Evolutionary conservation across 2,329 filamentous ascomycete species (phyloP), one percentile per base, ranked within the genome.

Genomic region (Penicillium polonicum): DNA sequence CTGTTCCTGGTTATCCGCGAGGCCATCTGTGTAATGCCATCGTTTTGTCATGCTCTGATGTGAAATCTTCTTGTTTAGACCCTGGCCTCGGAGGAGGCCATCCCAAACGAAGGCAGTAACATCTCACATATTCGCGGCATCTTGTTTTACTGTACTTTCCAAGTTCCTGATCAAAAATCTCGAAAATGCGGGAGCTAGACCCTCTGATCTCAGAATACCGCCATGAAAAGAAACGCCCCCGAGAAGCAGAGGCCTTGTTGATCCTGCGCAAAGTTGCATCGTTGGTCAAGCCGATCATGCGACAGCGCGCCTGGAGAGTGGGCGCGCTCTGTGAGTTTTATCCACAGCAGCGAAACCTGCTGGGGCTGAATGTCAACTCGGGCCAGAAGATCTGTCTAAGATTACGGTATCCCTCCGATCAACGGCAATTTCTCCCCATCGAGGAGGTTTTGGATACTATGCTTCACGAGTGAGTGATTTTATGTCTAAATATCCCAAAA

Each of bases 241-340:
- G 80, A 12, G 78, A 81, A 60, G 72, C 76, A n/a, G 82, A 84
- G 60, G 82, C 82, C 12, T 70, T 83, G 4, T 69, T 84, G 36
- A 85, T 84, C 57, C 82, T 97, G 25, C 89, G 87, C 68, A 92
- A 89, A 74, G 83, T 95, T 41, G 91, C 91, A 3, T 96, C 92
- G 27, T 77, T 95, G 57, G 92, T 97, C 60, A 97, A 96, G 73
- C 93, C 93, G 19, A 90, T 97, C 61, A 97, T 97, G 92, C 84
- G 91, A 63, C 91, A 91, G 48, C 85, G 90, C 43, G 82, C 82
- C 55, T 97, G 92, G 90, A 88, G 81, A 61, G 90, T 97, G 35
- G 82, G 83, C 29, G 85, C 89, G 48, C 82, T 97, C 17, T 86
- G 87, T 48, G 93, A 97, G 72, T 96, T 97, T 76, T 89, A 90